Conservation (phyloP, 208 protist species). For the Tritrichomonas foetus region DNA sequence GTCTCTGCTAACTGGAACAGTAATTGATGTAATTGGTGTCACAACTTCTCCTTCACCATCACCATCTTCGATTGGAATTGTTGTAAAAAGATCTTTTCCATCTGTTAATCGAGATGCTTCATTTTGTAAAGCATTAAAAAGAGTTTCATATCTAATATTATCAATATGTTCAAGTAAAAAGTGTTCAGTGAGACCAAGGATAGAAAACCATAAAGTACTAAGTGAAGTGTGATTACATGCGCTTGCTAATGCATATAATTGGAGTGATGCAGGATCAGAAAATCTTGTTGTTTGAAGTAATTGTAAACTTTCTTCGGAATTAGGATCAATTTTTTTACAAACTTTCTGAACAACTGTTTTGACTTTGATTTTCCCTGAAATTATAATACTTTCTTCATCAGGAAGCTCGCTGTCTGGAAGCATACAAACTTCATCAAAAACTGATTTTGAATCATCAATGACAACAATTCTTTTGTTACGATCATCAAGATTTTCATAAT, state of each 20-base stretch:
- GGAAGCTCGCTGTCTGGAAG: background rate
- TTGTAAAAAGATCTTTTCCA: background rate
- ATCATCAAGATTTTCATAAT: background rate
- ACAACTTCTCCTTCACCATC: background rate
- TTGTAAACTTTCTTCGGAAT: background rate
- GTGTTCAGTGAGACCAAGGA: conserved; percentile 22
- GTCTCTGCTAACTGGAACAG: background rate
- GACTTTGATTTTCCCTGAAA: background rate
- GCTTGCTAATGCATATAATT: background rate
- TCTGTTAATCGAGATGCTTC: conserved; percentile 1
- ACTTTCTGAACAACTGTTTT: background rate
- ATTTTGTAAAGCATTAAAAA: background rate
- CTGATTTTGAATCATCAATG: background rate
- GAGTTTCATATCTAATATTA: background rate
- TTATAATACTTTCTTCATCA: background rate
- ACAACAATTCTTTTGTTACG: background rate
- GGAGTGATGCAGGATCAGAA: background rate
- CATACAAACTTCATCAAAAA: background rate
- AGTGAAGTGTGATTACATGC: background rate
- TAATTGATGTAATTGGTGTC: background rate
- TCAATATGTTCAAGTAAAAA: conserved; percentile 22
- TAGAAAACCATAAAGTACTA: background rate
- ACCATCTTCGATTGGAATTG: background rate
- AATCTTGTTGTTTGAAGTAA: background rate
- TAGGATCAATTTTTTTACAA: background rate